These are phyloP conservation scores for Eucalyptus regnans DNA, from an alignment of 345 rosid species.

Conservation along the genomic window DNA sequence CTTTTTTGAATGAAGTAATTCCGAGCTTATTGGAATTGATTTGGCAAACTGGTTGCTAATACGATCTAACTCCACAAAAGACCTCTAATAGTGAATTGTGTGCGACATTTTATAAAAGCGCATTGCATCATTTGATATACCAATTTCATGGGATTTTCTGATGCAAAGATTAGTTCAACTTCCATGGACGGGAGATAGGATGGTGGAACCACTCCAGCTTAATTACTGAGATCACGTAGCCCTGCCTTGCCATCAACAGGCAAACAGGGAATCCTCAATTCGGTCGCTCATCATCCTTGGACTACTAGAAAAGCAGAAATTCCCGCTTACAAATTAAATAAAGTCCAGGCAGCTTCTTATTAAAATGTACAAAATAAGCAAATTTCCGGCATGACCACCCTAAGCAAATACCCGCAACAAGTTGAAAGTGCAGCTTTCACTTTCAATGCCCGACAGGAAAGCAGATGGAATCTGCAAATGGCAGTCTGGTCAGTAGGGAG, in stretches of 20 bases:
- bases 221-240: neutral
- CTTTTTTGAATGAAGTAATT: neutral
- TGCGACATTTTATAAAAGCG: neutral
- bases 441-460: neutral
- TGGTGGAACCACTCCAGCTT: neutral
- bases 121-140: neutral
- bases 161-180: neutral
- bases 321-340: neutral
- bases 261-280: neutral
- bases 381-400: neutral
- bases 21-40: neutral
- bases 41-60: neutral
- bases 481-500: neutral
- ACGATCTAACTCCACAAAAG: neutral
- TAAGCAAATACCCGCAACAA: neutral
- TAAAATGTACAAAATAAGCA: neutral
- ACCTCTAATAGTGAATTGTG: fast-evolving
- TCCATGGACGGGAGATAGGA: neutral
- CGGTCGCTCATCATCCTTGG: neutral
- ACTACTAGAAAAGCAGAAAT: neutral
- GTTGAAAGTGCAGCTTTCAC: neutral
- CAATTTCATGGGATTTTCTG: neutral
- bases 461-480: neutral
- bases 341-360: neutral
- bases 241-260: neutral